These are phyloP conservation scores for Bipolaris oryzae DNA, from an alignment of 2,329 filamentous ascomycete species.

Conservation along the genomic window DNA sequence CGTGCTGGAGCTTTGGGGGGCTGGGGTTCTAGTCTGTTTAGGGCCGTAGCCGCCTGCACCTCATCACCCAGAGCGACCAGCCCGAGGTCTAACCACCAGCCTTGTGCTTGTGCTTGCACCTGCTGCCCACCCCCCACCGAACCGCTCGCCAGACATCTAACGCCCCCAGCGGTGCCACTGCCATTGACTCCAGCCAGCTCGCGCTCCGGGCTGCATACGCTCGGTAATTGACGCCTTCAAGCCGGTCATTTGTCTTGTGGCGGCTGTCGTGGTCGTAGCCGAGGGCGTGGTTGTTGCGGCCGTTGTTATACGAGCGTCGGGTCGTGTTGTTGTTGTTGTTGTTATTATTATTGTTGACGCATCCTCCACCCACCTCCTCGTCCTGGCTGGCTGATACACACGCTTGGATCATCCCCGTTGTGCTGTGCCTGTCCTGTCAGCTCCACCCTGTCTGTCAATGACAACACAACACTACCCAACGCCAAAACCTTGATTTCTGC, in stretches of 20 bases:
- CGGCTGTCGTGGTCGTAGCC: no score
- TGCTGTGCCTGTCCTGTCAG: neutral
- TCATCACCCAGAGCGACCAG: slow-evolving; percentile 27
- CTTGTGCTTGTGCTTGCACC: no score
- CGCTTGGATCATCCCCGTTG: slow-evolving; percentile 7
- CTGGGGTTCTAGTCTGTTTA: slow-evolving; percentile 24
- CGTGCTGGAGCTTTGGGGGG: slow-evolving; percentile 26
- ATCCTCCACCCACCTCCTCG: neutral
- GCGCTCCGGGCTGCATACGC: no score
- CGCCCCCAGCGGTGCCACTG: neutral
- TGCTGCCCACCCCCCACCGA: slow-evolving; percentile 4
- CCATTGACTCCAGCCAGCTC: no score
- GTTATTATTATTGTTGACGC: slow-evolving; percentile 1
- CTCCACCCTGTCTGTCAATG: slow-evolving; percentile 11
- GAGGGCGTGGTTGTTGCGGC: neutral
- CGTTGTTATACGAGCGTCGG: neutral
- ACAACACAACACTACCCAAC: slow-evolving; percentile 9
- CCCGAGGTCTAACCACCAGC: slow-evolving; percentile 23
- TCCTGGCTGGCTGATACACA: neutral
- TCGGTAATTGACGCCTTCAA: no score
- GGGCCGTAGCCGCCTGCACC: slow-evolving; percentile 9
- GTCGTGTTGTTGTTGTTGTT: slow-evolving; percentile 1
- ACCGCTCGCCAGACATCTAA: slow-evolving; percentile 6
- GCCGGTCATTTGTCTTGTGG: no score
- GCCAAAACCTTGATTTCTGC: slow-evolving; percentile 3